A percentile compares a stretch with the other conserved stretches of the same genome.
Conservation (phyloP, 2,329 filamentous ascomycete genomes). For the Colletotrichum echinochloae region DNA sequence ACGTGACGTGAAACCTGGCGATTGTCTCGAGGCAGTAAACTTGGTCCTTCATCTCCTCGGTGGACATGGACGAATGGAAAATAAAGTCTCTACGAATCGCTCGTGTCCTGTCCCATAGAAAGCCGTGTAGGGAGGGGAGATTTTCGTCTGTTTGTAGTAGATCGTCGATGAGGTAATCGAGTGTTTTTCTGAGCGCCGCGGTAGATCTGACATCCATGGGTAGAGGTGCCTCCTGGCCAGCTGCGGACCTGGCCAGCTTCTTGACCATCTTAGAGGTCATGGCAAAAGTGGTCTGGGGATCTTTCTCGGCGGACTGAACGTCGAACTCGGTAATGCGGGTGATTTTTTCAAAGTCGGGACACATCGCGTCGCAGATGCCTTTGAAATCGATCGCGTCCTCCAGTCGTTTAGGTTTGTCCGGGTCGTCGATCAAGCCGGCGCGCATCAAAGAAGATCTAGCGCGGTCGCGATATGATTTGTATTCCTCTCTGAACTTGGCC, state of each 20-base stretch:
- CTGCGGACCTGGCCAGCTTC: constrained; percentile 74
- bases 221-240: constrained; percentile 74
- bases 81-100: constrained; percentile 77
- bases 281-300: constrained; percentile 57
- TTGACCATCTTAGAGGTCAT: constrained; percentile 71
- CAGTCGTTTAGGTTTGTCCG: constrained; percentile 70
- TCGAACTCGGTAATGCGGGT: constrained; percentile 72
- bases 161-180: constrained; percentile 73
- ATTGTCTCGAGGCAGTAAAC: constrained; percentile 76
- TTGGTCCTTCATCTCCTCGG: constrained; percentile 68
- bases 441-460: constrained; percentile 69
- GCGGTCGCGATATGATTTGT: constrained; percentile 68
- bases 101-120: constrained; percentile 76
- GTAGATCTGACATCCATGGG: constrained; percentile 76
- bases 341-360: constrained; percentile 74
- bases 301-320: constrained; percentile 67
- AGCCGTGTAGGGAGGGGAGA: constrained; percentile 69
- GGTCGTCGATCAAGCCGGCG: constrained; percentile 73
- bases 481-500: constrained; percentile 66
- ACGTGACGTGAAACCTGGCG: constrained; percentile 73
- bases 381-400: constrained; percentile 75
- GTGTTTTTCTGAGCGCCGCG: constrained; percentile 66
- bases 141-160: constrained; percentile 67
- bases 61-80: constrained; percentile 71
- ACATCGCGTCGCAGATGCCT: constrained; percentile 77